These are phyloP conservation scores for Debaryomyces coudertii DNA, from an alignment of 1,139 yeast genomes.

Conservation along the genomic window DNA sequence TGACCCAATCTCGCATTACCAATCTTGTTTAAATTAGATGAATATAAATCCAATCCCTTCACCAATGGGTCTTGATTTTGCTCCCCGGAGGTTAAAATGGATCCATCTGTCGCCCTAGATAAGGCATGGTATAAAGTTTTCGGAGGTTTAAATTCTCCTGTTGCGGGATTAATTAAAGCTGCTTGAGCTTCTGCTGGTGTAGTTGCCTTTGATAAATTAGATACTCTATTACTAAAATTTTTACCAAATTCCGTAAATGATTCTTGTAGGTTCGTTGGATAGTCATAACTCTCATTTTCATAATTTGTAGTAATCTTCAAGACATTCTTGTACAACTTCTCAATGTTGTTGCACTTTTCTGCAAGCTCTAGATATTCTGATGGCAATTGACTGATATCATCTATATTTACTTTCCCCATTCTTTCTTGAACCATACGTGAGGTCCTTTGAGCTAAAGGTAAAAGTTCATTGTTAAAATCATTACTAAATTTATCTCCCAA, in stretches of 20 bases:
- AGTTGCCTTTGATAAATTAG: slow-evolving; percentile 72
- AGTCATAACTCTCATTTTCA: slow-evolving; percentile 81
- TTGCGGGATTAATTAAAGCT: slow-evolving; percentile 60
- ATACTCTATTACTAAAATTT: slow-evolving; percentile 65
- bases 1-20: slow-evolving; percentile 87
- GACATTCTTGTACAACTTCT: slow-evolving; percentile 70
- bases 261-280: slow-evolving; percentile 77
- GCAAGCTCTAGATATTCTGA: slow-evolving; percentile 80
- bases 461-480: slow-evolving; percentile 50
- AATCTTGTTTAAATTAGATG: slow-evolving; percentile 57
- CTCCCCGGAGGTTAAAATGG: slow-evolving; percentile 50
- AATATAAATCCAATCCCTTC: slow-evolving; percentile 47
- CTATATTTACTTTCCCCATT: slow-evolving; percentile 68
- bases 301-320: slow-evolving; percentile 71
- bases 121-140: slow-evolving; percentile 86
- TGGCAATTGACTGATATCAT: slow-evolving; percentile 81
- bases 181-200: slow-evolving; percentile 85
- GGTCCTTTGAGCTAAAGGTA: slow-evolving; percentile 80
- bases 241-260: slow-evolving; percentile 76
- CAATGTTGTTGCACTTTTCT: slow-evolving; percentile 72
- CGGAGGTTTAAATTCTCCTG: slow-evolving; percentile 63
- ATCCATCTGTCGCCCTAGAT: slow-evolving; percentile 71
- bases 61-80: slow-evolving; percentile 51
- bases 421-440: slow-evolving; percentile 77
- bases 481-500: slow-evolving; percentile 42